phyloP scores from a whole-genome alignment of 495 filamentous ascomycete species.

The Penicillium coprophilum region DNA sequence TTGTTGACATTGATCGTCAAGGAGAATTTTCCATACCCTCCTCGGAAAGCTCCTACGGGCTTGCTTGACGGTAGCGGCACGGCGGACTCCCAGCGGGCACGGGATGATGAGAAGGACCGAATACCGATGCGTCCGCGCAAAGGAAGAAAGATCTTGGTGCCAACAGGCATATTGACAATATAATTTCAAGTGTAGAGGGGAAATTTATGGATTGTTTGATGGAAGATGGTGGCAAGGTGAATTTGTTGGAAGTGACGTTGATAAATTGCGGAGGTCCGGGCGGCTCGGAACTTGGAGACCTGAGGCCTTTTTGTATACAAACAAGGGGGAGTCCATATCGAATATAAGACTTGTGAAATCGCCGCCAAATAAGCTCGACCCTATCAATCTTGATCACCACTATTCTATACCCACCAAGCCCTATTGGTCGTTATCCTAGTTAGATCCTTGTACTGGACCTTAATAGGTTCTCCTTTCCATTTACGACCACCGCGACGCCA shows the following conservation, averaged over 20 bases:
- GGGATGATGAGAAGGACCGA: conserved; percentile 40
- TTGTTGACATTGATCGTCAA: background rate
- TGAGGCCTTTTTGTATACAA: conserved; percentile 6
- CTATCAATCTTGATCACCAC: too few species aligned
- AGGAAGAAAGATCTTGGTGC: conserved; percentile 24
- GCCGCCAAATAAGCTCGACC: too few species aligned
- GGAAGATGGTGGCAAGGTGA: conserved; percentile 17
- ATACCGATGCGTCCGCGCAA: conserved; percentile 28
- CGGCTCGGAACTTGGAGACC: conserved; percentile 17
- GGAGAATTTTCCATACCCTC: conserved; percentile 62
- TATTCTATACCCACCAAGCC: too few species aligned
- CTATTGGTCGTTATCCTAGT: too few species aligned
- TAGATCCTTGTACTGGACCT: too few species aligned
- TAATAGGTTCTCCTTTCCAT: too few species aligned
- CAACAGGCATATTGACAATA: conserved; percentile 24
- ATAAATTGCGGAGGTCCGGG: conserved; percentile 23
- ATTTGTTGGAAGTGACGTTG: conserved; percentile 37
- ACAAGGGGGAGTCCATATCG: conserved; percentile 11
- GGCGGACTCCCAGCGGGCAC: conserved; percentile 33
- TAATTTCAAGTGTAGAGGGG: conserved; percentile 7
- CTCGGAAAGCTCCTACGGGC: conserved; percentile 87
- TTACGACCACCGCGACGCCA: too few species aligned
- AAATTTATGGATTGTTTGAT: conserved; percentile 8
- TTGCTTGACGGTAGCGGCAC: conserved; percentile 65
- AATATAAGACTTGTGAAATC: too few species aligned